Evolutionary conservation across 148 eudicot genomes (phyloP), one percentile per base, ranked within the genome.

Genomic region (Mesembryanthemum crystallinum): DNA sequence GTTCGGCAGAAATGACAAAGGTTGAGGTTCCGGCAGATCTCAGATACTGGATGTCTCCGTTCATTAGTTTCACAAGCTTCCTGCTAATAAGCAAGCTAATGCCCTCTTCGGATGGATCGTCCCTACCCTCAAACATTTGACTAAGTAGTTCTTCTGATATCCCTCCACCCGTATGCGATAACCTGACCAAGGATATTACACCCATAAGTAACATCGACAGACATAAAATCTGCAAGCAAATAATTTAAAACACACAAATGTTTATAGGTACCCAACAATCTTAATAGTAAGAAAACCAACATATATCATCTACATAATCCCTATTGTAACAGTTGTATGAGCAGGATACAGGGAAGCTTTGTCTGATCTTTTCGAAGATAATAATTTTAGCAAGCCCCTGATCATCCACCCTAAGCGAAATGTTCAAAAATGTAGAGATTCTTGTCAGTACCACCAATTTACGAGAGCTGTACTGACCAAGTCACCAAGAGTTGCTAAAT

Each of bases 1-100:
- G 91, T 73, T 92, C 91, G 37, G 92, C 81, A 20, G 92, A 75
- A 33, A 94, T 81, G 62, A 92, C 88, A 82, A 94, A 94, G 67
- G 93, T 89, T 0, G 96, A 87, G 69, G 82, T 81, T 0, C 87
- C 92, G 2, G 97, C 96, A 68, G 93, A 87, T 63, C 96, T 87
- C 51, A 94, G 78, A 78, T 91, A 92, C 67, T 88, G 92, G 69
- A 94, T 85, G 12, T 94, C 98, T 55, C 98, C 98, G 69, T 90
- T 94, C 98, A 94, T 94, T 67, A 90, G 89, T 81, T 90, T 92
- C 78, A 92, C 90, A 42, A 94, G 80, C 73, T 89, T 94, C 78
- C 96, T 82, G 80, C 93, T 90, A 47, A 94, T 81, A 3, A 85
- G 85, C 32, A 92, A 79, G 84, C 98, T 90, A 35, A 94, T 84